Base-by-base conservation (phyloP, 257 asterid genomes). In the Petunia axillaris region DNA sequence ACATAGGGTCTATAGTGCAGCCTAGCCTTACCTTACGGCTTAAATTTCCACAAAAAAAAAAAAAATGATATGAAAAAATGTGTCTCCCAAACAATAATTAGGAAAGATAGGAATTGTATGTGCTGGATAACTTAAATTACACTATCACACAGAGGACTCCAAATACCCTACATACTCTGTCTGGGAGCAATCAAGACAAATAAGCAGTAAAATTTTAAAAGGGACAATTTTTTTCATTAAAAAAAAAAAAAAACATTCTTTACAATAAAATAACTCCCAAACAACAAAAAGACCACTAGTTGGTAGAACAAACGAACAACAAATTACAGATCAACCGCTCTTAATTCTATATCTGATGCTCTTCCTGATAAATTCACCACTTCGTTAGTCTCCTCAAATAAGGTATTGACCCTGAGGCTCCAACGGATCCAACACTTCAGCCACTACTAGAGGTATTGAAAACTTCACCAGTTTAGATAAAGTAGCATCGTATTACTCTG, bases 281-380 rank as follows among this genome's bases (percentile, higher is more conserved):
- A n/a, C 75, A 41, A 67, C 55, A 67, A 67, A 67, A 15, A 41
- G 15, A 67, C 75, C n/a, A 41, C 75, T n/a, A 37, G 75, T 40
- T 40, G 53, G 6, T 66, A 14, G 25, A 2, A 66, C 50, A 40
- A 53, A 14, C 53, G 53, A 40, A 40, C n/a, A 40, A 66, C 75
- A 66, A 6, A 7, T 66, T 66, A 15, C 37, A 41, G 10, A 35
- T 41, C 75, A 41, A 67, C 3, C 3, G 54, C 38, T 67, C 54
- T n/a, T 41, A 35, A n/a, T 41, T 67, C 75, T 8, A 43, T 15
- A 8, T n/a, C 55, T 8, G 55, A 67, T 67, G 15, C 8, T 67
- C 55, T 67, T 67, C 75, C 55, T 43, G 54, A 67, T 15, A 6
- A 39, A 38, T 64, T 38, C 48, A 38, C 48, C 39, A 16, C 16